phyloP scores from a whole-genome alignment of 2,329 filamentous ascomycete species.

The Fusarium sp. region DNA sequence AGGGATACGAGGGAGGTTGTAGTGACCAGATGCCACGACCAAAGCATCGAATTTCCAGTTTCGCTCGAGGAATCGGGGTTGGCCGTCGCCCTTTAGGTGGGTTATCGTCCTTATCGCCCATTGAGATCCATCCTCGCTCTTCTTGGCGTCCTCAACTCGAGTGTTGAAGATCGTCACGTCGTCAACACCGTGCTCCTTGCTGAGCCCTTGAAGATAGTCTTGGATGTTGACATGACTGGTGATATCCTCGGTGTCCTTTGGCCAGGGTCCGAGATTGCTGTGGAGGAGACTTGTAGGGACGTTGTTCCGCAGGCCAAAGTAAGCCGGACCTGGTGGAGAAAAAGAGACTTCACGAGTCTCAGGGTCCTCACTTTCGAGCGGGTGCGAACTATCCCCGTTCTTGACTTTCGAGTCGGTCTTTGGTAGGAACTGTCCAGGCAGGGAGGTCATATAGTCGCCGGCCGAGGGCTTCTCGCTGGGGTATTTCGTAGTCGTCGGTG shows the following conservation, averaged over 20 bases:
- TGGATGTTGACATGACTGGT: slow-evolving; percentile 68
- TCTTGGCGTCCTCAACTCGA: slow-evolving; percentile 65
- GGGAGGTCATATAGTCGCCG: slow-evolving; percentile 43
- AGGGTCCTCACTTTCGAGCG: not conserved
- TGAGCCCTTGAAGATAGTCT: slow-evolving; percentile 72
- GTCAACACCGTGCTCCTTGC: slow-evolving; percentile 61
- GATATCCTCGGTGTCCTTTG: slow-evolving; percentile 68
- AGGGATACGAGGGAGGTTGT: slow-evolving; percentile 72
- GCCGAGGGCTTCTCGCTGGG: slow-evolving; percentile 46
- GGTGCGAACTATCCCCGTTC: not conserved
- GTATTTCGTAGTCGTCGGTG: slow-evolving; percentile 47
- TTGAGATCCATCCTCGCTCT: slow-evolving; percentile 51
- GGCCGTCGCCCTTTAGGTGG: slow-evolving; percentile 46
- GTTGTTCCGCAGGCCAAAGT: slow-evolving; percentile 75
- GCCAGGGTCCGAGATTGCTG: slow-evolving; percentile 63
- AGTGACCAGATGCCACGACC: slow-evolving; percentile 76
- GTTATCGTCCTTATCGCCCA: slow-evolving; percentile 67
- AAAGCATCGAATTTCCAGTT: slow-evolving; percentile 69
- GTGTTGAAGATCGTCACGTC: slow-evolving; percentile 66
- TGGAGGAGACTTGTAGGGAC: slow-evolving; percentile 71
- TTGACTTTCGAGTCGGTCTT: not conserved
- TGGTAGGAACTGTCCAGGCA: slow-evolving; percentile 11
- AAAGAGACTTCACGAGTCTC: slow-evolving; percentile 26
- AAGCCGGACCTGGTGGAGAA: slow-evolving; percentile 60
- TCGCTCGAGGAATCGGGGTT: slow-evolving; percentile 45